Conservation (phyloP, 495 filamentous ascomycete species). For the Talaromyces liani region DNA sequence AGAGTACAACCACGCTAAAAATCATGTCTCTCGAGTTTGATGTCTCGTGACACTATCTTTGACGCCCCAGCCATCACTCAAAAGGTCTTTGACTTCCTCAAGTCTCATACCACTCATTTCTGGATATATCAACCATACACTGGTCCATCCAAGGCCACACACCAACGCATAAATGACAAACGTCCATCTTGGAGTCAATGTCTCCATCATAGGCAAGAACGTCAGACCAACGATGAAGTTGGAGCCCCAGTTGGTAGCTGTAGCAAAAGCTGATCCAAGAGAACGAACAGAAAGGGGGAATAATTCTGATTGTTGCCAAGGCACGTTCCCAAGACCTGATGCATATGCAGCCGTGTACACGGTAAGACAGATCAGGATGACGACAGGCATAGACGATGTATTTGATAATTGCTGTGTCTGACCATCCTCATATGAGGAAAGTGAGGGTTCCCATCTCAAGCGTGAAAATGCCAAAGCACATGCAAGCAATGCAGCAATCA, state of each 20-base stretch:
- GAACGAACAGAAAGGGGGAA: conserved; percentile 80
- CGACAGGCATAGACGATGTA: conserved; percentile 21
- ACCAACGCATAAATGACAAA: conserved; percentile 70
- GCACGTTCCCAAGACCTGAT: conserved; percentile 81
- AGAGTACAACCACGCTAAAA: not conserved
- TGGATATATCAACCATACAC: conserved; percentile 68
- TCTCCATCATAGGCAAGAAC: conserved; percentile 81
- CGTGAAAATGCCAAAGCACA: conserved; percentile 62
- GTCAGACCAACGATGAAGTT: conserved; percentile 86
- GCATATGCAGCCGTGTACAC: conserved; percentile 83
- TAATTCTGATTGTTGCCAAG: conserved; percentile 90
- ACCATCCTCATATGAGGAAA: conserved; percentile 10
- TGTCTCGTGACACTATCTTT: conserved; percentile 25
- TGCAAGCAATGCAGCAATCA: conserved; percentile 62
- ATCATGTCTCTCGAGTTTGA: not conserved
- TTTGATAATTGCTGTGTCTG: conserved; percentile 17
- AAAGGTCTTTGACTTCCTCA: conserved; percentile 69
- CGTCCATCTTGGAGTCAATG: conserved; percentile 64
- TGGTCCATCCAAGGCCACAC: conserved; percentile 58
- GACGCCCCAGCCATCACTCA: conserved; percentile 72
- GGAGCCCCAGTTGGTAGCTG: conserved; percentile 80
- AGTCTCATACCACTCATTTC: conserved; percentile 76
- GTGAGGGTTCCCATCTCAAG: conserved; percentile 25
- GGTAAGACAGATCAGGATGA: conserved; percentile 65
- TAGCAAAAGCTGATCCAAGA: conserved; percentile 73